Percentiles rank a stretch among this genome's conserved stretches.
Evolutionary conservation across 2,329 filamentous ascomycete genomes (phyloP).

Genomic region (Colletotrichum acutatum): DNA sequence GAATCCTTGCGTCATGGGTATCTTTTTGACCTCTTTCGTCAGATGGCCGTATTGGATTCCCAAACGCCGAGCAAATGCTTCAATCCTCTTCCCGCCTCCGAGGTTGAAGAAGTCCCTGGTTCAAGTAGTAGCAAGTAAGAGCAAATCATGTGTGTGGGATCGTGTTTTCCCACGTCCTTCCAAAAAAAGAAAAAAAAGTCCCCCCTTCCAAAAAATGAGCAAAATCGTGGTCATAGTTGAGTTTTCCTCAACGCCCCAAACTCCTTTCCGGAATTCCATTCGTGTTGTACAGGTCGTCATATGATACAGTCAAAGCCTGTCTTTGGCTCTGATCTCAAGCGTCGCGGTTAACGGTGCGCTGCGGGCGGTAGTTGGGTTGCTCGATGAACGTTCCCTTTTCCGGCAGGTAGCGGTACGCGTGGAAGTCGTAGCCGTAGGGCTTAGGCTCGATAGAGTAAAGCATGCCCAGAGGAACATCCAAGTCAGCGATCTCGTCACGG

Average conservation of each 20-base stretch:
- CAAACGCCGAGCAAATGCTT: slow-evolving; percentile 36
- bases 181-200: neutral
- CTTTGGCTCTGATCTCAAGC: slow-evolving; percentile 39
- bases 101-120: slow-evolving; percentile 19
- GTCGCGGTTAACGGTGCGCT: slow-evolving; percentile 61
- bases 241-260: slow-evolving; percentile 26
- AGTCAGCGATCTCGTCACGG: slow-evolving; percentile 89
- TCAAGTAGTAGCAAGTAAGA: neutral
- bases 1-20: slow-evolving; percentile 29
- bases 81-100: slow-evolving; percentile 9
- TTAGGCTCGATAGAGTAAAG: slow-evolving; percentile 96
- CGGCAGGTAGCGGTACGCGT: slow-evolving; percentile 91
- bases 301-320: slow-evolving; percentile 18
- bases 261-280: slow-evolving; percentile 22
- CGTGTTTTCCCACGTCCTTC: slow-evolving; percentile 1
- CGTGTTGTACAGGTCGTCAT: slow-evolving; percentile 32
- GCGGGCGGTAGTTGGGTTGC: slow-evolving; percentile 84
- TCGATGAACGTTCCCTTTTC: slow-evolving; percentile 84
- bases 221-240: slow-evolving; percentile 30
- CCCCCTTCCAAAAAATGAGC: neutral
- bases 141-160: slow-evolving; percentile 8
- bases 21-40: slow-evolving; percentile 28
- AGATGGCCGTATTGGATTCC: slow-evolving; percentile 33
- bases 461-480: slow-evolving; percentile 94
- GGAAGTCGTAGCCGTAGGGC: slow-evolving; percentile 97